phyloP scores from a whole-genome alignment of 2,329 filamentous ascomycete species.

The Aspergillus alliaceus region DNA sequence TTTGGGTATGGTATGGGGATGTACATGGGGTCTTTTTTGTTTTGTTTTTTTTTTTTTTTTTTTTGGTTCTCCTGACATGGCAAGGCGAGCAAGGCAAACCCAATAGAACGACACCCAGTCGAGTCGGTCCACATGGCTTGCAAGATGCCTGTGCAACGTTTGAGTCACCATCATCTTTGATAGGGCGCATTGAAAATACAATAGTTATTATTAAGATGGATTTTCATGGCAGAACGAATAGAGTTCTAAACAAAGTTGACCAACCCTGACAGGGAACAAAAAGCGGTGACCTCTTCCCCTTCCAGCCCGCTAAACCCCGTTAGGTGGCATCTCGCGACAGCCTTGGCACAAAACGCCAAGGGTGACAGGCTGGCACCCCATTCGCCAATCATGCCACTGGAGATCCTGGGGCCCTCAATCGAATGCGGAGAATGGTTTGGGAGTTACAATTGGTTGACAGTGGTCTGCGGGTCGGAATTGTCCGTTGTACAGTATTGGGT shows the following conservation, averaged over 20 bases:
- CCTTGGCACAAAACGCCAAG: conserved; percentile 10
- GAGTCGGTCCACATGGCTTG: background rate
- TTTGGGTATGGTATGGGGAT: background rate
- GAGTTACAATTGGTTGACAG: conserved; percentile 5
- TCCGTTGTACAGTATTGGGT: conserved; percentile 10
- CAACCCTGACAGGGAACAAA: background rate
- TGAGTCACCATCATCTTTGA: background rate
- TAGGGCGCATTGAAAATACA: too few species aligned
- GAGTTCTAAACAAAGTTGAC: conserved; percentile 11
- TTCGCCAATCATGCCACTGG: background rate
- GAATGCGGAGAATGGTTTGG: conserved; percentile 17
- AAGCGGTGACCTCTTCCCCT: conserved; percentile 10
- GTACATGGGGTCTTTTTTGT: too few species aligned
- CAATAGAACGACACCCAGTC: background rate
- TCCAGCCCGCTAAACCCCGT: conserved; percentile 16
- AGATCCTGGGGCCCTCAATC: conserved; percentile 6
- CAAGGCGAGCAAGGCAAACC: background rate
- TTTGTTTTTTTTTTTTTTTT: too few species aligned
- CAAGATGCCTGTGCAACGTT: background rate
- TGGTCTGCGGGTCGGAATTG: conserved; percentile 5
- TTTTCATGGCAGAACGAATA: background rate
- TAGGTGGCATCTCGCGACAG: conserved; percentile 27
- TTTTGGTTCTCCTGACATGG: too few species aligned
- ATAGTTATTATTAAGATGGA: too few species aligned
- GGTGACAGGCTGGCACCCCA: conserved; percentile 5